Conservation (phyloP, 371 early-diverging fungal species). For the Rhizopus microsporus region DNA sequence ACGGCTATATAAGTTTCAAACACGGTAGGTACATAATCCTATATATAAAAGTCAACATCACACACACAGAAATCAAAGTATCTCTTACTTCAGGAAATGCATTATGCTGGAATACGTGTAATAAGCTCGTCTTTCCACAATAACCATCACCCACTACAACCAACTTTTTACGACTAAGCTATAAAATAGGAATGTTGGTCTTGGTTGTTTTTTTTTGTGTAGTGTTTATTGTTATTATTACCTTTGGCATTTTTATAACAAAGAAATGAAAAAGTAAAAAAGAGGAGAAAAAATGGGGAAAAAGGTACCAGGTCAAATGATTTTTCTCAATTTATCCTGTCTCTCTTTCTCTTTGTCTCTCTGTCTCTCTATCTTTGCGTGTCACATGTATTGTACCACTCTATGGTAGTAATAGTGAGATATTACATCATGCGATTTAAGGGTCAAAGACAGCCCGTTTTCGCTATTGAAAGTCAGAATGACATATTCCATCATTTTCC, state of each 20-base stretch:
- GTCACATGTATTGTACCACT: too few species aligned
- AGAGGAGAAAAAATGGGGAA: not conserved
- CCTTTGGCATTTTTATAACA: not conserved
- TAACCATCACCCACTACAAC: constrained; percentile 78
- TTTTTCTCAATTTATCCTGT: too few species aligned
- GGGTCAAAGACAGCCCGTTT: too few species aligned
- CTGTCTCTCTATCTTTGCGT: too few species aligned
- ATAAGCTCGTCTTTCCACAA: constrained; percentile 67
- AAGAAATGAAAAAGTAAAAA: not conserved
- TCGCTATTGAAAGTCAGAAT: too few species aligned
- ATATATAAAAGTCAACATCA: not conserved
- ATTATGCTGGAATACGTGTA: constrained; percentile 62
- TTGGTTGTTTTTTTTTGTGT: not conserved
- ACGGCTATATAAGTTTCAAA: constrained; percentile 82
- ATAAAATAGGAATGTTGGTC: not conserved
- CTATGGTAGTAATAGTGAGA: too few species aligned
- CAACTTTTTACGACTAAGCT: constrained; percentile 50
- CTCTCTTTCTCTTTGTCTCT: too few species aligned
- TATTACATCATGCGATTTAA: too few species aligned
- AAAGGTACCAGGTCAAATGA: not conserved
- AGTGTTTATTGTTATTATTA: not conserved
- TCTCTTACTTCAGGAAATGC: constrained; percentile 58
- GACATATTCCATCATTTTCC: too few species aligned
- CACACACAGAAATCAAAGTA: not conserved
- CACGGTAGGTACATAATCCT: constrained; percentile 61